Evolutionary conservation across 345 rosid species (phyloP), one percentile per base, ranked within the genome.

Genomic region (Eucalyptus curtisii): DNA sequence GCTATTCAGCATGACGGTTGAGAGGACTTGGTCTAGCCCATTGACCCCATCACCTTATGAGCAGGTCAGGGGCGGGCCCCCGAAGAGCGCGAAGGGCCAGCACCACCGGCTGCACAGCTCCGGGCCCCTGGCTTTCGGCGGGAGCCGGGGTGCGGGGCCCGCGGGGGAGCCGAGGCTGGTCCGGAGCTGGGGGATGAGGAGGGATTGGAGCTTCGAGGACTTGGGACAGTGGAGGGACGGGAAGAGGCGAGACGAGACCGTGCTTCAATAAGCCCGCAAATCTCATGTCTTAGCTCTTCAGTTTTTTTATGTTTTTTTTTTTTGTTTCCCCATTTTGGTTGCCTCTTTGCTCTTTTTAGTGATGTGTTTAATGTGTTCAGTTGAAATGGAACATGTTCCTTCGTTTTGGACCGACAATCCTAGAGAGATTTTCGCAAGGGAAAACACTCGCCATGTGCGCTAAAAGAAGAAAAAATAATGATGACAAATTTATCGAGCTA

Each of bases 181-280:
- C 31, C 47, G 90, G n/a, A 89, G 90, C 82, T 44, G 84, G 42
- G 90, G 90, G 14, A 64, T 89, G 82, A 48, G 90, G 85, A 49
- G 90, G 85, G 88, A 89, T 86, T 89, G 90, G 90, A 89, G 90
- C 64, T 89, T 89, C 85, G 87, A 64, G 85, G 49, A 89, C 19
- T 61, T 86, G 88, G 27, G 13, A 22, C 84, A 40, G 47, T 40
- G 84, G 84, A 86, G 87, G 53, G 61, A 86, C 42, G 87, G 24
- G 22, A 45, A 53, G 44, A 17, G 84, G 84, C 47, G 30, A 6
- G 84, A 76, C 5, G 27, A 40, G 30, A 76, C 27, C 9, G 9
- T 7, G 15, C 14, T 11, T 40, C 13, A 10, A 76, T 17, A 76
- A 76, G 24, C 44, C 30, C 30, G 44, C 24, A 37, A 37, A 37